Base-by-base conservation (phyloP, 257 asterid genomes). In the Cruciata laevipes region DNA sequence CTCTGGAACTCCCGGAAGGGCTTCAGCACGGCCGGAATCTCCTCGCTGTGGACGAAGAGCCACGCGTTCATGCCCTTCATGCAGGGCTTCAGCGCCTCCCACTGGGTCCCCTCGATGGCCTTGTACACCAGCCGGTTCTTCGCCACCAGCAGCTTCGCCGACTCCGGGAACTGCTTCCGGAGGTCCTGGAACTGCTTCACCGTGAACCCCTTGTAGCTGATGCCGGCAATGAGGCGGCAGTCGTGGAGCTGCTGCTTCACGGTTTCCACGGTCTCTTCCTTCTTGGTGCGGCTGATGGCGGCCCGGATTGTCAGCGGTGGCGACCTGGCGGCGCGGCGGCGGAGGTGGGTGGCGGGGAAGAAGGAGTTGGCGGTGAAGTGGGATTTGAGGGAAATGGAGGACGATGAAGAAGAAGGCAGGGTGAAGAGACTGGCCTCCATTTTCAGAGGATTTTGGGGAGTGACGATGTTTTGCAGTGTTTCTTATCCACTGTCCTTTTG, bases 31-130 rank as follows among this genome's bases (percentile, higher is more conserved):
- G 95, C 91, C 3, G 98, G 98, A 23, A 90, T 88, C 69, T 94
- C 98, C 76, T 94, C 99, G 70, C 76, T 82, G 65, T 82, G 97
- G 25, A 94, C 95, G 53, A 94, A 94, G 0, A 94, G 78, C 96
- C 98, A 94, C 7, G 95, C 99, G 51, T 94, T 94, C 96, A 94
- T 94, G 16, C 98, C 96, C 67, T 78, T 87, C 96, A 90, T 90
- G 66, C 96, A 90, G 0, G 99, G 99, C 75, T 87, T 84, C 73
- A 90, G 74, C 11, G 83, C 88, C 71, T 87, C 97, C 96, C 96
- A 92, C 62, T 76, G 70, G 5, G 96, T 89, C 61, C 96, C 95
- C 69, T 87, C 96, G 42, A 92, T 87, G 66, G 98, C 98, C 69
- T 89, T 92, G 17, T 80, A 76, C 3, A 92, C 98, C 25, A 92